Percentiles rank a stretch among this genome's conserved stretches.
Conservation (phyloP, 345 rosid species). For the Clarkia xantiana region DNA sequence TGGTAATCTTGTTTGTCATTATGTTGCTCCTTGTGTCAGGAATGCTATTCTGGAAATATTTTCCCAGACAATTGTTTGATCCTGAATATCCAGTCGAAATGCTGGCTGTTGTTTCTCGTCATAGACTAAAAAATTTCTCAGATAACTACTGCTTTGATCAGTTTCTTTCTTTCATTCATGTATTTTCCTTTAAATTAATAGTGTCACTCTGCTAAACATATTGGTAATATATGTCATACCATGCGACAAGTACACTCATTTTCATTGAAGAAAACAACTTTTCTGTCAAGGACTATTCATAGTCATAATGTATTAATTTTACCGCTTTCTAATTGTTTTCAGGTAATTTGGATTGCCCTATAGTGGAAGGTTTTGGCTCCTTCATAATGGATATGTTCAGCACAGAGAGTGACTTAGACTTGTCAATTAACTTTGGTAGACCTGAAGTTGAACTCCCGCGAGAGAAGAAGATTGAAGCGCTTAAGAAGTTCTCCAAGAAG, state of each 20-base stretch:
- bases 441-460: slow-evolving; percentile 15
- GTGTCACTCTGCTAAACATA: no score
- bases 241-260: neutral
- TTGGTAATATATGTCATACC: no score
- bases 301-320: neutral
- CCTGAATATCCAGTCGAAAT: neutral
- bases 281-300: neutral
- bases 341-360: slow-evolving; percentile 24
- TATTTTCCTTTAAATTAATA: no score
- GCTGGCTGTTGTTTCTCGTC: no score
- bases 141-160: no score
- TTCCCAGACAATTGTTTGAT: neutral
- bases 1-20: slow-evolving; percentile 18
- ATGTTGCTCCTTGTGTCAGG: neutral
- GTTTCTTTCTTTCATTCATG: no score
- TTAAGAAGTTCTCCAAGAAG: slow-evolving; percentile 20
- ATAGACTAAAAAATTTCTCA: no score
- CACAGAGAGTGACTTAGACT: slow-evolving; percentile 30
- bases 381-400: slow-evolving; percentile 35
- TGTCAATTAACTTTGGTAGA: slow-evolving; percentile 28
- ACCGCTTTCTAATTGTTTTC: neutral
- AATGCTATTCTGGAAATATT: neutral
- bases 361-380: slow-evolving; percentile 38
- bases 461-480: slow-evolving; percentile 20
- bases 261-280: neutral